Base-by-base conservation (phyloP, 306 rosid genomes). In the Vachellia pachyceras region DNA sequence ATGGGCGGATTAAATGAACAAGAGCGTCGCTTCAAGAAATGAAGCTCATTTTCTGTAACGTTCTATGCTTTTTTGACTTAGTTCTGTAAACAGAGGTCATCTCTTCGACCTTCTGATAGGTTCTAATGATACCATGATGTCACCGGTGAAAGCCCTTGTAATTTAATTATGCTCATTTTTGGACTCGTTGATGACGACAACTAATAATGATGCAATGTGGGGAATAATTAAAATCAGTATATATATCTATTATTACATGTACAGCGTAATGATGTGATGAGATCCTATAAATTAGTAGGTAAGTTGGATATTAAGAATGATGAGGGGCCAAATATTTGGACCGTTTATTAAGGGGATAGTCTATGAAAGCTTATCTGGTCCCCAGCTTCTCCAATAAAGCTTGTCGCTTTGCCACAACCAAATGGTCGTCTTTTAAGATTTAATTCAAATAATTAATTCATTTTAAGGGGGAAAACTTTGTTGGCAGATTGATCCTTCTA, bases 321-420 rank as follows among this genome's bases (percentile, higher is more conserved):
- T 46, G 3, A 40, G 84, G 86, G 81, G 83, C 85, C 86, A 74
- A 75, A 61, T 23, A 78, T 55, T 78, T 84, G 18, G 82, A 85
- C 87, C 86, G 86, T 88, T 86, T 80, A n/a, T n/a, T n/a, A n/a
- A 85, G 72, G 84, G 33, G 72, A 85, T 82, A 29, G 10, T 45
- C 47, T 33, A 72, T 35, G 47, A 55, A 1, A 58, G 40, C 63
- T 84, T 81, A 82, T 79, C 81, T 75, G 92, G 90, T 83, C 83
- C 89, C 89, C 33, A 23, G 61, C 67, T 69, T 74, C 80, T 67
- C 86, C 72, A 83, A 77, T 89, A 73, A 86, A 88, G 94, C 65
- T 80, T 80, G 78, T 86, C 79, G 82, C 87, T 87, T 85, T 87
- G 86, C 82, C 82, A 76, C 83, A 85, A 68, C 85, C 75, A 80